Evolutionary conservation across 805 yeast genomes (phyloP).

Genomic region (Saccharomycodes ludwigii): DNA sequence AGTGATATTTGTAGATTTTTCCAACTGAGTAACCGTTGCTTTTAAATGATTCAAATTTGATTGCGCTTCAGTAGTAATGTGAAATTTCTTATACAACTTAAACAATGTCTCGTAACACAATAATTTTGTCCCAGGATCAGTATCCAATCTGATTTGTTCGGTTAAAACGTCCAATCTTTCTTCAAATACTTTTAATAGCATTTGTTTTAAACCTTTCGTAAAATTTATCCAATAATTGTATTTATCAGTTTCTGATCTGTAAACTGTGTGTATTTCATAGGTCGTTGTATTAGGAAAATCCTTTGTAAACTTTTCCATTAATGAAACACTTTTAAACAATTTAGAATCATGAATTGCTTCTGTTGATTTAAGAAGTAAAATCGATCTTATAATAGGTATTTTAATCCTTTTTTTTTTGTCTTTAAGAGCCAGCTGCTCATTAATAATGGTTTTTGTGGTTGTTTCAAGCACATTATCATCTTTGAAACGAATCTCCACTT

Average conservation of each 20-base stretch:
- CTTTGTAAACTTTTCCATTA: conserved; percentile 20
- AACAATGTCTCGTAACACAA: no score
- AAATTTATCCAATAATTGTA: conserved; percentile 20
- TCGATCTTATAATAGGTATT: no score
- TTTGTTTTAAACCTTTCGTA: conserved; percentile 13
- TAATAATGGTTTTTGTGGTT: conserved; percentile 8
- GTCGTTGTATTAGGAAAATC: conserved; percentile 20
- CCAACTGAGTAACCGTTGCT: no score
- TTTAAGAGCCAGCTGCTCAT: no score
- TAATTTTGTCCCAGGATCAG: no score
- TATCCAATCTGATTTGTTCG: background rate
- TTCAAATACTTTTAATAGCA: conserved; percentile 17
- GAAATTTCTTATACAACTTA: no score
- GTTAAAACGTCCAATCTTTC: conserved; percentile 9
- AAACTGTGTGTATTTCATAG: conserved; percentile 22
- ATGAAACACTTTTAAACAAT: conserved; percentile 20
- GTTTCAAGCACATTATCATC: background rate
- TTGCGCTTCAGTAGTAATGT: no score
- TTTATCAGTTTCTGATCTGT: conserved; percentile 20
- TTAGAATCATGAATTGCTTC: conserved; percentile 20
- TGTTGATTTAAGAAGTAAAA: no score
- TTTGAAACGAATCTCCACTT: no score
- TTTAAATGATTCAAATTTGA: no score
- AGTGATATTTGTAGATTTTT: no score
- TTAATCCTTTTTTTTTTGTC: no score